Evolutionary conservation across 805 yeast species (phyloP), one percentile per base, ranked within the genome.

Genomic region (Kockiozyma suomiensis): DNA sequence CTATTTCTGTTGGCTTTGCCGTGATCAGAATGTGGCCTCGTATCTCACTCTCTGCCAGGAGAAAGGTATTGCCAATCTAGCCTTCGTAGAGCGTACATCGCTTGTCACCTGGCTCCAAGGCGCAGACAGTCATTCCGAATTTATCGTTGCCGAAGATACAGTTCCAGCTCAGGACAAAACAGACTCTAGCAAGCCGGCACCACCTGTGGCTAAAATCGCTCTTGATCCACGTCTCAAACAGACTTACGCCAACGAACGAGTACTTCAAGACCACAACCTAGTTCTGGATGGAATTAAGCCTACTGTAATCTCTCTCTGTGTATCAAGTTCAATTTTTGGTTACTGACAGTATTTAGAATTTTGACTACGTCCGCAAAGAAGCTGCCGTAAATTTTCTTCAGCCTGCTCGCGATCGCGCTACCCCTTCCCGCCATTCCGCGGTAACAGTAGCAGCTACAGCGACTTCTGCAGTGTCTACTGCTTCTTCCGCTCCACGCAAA

Each of bases 71-170:
- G 79, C 84, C 1, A 89, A 89, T 64, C 82, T 93, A 70, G 85
- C 89, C 58, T 92, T 93, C 70, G 74, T 89, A 71, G 96, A 90
- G 68, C 85, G 96, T 74, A 85, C 90, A 7, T 97, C 93, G 70
- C 79, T 93, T 62, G 79, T 87, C 56, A 82, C 89, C 32, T 92
- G 94, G 91, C 79, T 93, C 53, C 81, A 81, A 61, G 97, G 97
- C 2, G 79, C 83, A 21, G 77, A 85, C 2, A 83, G 80, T 40
- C 40, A 49, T 19, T 55, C 62, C 17, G 68, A 65, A 23, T 65
- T 66, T 42, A 54, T 65, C 42, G 35, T 50, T 7, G 15, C 54
- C 25, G 42, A 54, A 19, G 33, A 26, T 23, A 19, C 40, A 10
- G 26, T 42, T 30, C 45, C 37, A 12, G 26, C 30, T 5, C 25